Evolutionary conservation across 139 green algal genomes (phyloP).

Genomic region (Eudorina sp.): DNA sequence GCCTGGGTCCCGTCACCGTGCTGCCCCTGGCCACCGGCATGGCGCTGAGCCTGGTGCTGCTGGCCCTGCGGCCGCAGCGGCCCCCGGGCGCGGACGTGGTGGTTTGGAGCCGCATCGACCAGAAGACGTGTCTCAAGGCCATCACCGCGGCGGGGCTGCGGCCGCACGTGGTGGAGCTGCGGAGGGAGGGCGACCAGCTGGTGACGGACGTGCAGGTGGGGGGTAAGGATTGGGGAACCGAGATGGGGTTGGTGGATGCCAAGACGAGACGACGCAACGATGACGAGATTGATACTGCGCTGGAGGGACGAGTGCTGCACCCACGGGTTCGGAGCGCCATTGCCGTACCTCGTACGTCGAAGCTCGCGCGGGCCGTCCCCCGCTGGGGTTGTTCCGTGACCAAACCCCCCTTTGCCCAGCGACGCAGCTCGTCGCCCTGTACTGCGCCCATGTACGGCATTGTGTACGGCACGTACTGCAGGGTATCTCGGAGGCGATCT

Average conservation of each 20-base stretch:
- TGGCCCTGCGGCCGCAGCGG: slow-evolving; percentile 49
- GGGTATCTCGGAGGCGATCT: slow-evolving; percentile 38
- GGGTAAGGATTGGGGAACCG: background rate
- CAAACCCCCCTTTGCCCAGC: too few species aligned
- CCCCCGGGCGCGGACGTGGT: slow-evolving; percentile 72
- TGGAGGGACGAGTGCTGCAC: too few species aligned
- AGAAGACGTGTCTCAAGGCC: slow-evolving; percentile 98
- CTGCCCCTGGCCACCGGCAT: slow-evolving; percentile 94
- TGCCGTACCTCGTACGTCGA: too few species aligned
- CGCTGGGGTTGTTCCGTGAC: too few species aligned
- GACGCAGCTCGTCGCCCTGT: too few species aligned
- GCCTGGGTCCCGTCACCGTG: slow-evolving; percentile 77
- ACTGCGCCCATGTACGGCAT: too few species aligned
- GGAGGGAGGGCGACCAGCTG: slow-evolving; percentile 79
- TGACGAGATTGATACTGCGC: too few species aligned
- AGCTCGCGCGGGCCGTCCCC: too few species aligned
- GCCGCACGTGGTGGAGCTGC: slow-evolving; percentile 78
- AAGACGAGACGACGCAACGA: too few species aligned
- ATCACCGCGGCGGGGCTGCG: slow-evolving; percentile 75
- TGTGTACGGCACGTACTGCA: background rate
- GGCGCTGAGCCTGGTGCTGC: slow-evolving; percentile 81
- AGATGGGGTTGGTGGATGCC: background rate
- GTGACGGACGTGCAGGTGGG: slow-evolving; percentile 82
- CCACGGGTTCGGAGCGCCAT: too few species aligned
- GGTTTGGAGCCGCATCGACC: slow-evolving; percentile 95